Evolutionary conservation across 1,284 basidiomycete species (phyloP).

Genomic region (Tilletia horrida): DNA sequence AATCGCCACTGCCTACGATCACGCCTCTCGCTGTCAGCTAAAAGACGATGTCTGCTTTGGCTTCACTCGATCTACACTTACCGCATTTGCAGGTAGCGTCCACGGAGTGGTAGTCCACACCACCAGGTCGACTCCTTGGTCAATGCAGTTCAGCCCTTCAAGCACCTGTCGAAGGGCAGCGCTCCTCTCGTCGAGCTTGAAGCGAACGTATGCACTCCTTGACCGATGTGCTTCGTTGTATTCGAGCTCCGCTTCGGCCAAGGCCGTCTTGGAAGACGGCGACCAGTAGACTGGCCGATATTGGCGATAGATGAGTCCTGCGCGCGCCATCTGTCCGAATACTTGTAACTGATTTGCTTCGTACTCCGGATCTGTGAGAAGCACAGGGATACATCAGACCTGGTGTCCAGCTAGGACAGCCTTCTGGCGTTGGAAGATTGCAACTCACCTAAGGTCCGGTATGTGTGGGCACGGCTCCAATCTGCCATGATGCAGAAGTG

Average conservation of each 20-base stretch:
- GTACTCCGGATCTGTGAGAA: conserved; percentile 67
- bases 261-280: conserved; percentile 85
- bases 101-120: conserved; percentile 99
- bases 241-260: conserved; percentile 90
- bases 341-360: conserved; percentile 83
- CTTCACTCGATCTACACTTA: neutral
- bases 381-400: neutral
- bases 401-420: neutral
- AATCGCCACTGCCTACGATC: conserved; percentile 77
- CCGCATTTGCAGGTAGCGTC: conserved; percentile 91
- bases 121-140: conserved; percentile 62
- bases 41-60: too few species aligned
- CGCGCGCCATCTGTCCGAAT: conserved; percentile 77
- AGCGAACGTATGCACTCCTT: conserved; percentile 80
- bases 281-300: conserved; percentile 92
- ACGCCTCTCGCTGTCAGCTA: too few species aligned
- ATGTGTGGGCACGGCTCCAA: conserved; percentile 74
- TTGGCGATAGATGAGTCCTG: conserved; percentile 78
- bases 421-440: neutral
- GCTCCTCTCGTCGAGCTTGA: conserved; percentile 57
- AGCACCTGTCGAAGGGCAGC: neutral
- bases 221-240: conserved; percentile 87
- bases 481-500: conserved; percentile 88
- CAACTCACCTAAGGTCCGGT: conserved; percentile 74
- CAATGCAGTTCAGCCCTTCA: conserved; percentile 31